These are phyloP conservation scores for Penicillium frequentans DNA, from an alignment of 2,329 filamentous ascomycete species.

Conservation along the genomic window DNA sequence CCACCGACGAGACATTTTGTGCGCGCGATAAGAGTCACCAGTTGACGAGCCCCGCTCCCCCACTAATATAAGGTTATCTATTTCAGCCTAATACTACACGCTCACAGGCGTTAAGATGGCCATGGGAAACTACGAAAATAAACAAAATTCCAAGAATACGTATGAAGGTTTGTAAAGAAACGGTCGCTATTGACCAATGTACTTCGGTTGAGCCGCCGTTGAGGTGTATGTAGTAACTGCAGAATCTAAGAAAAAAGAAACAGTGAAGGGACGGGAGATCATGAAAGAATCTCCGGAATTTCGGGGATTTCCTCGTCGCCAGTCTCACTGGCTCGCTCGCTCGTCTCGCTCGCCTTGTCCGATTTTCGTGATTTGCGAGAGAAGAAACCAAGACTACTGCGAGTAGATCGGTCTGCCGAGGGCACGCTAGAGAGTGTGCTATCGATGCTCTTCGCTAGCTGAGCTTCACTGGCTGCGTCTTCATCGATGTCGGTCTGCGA, in stretches of 20 bases:
- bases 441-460: slow-evolving; percentile 46
- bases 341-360: slow-evolving; percentile 45
- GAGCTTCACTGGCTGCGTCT: slow-evolving; percentile 40
- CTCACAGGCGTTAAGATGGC: not conserved
- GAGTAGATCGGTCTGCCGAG: slow-evolving; percentile 44
- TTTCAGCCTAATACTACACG: too few relatives aligned
- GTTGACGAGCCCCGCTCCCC: slow-evolving; percentile 12
- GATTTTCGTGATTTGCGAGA: slow-evolving; percentile 48
- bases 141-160: not conserved
- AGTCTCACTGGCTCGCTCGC: slow-evolving; percentile 44
- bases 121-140: not conserved
- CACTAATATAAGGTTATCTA: not conserved
- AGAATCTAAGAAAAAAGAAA: slow-evolving; percentile 11
- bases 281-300: slow-evolving; percentile 17
- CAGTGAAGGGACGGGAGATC: slow-evolving; percentile 8
- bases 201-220: slow-evolving; percentile 3
- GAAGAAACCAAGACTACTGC: slow-evolving; percentile 49
- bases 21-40: slow-evolving; percentile 9
- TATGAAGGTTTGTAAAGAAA: not conserved
- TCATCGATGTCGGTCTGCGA: slow-evolving; percentile 47
- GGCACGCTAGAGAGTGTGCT: slow-evolving; percentile 41
- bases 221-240: slow-evolving; percentile 10
- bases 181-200: slow-evolving; percentile 4
- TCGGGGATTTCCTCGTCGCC: slow-evolving; percentile 45
- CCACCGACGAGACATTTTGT: slow-evolving; percentile 18